phyloP scores from a whole-genome alignment of 192 early-diverging fungal species.

The Endogone sp. region DNA sequence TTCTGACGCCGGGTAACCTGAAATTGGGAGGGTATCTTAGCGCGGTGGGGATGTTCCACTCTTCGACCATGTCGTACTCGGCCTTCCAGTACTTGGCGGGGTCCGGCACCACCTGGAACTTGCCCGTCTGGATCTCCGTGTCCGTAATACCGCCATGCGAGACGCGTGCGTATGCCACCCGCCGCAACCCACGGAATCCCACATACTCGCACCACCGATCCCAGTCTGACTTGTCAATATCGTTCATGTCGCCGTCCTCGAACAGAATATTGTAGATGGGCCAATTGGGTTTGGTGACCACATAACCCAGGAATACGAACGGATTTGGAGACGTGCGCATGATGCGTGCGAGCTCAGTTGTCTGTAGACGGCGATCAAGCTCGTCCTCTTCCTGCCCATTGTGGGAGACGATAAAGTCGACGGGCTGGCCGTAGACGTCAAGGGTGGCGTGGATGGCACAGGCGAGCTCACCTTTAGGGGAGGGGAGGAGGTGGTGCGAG shows the following conservation, averaged over 20 bases:
- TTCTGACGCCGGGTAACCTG: constrained; percentile 63
- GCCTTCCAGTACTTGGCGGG: constrained; percentile 39
- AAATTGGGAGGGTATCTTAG: constrained; percentile 67
- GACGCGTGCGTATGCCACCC: constrained; percentile 70
- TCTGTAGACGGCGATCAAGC: constrained; percentile 70
- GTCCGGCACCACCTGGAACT: constrained; percentile 59
- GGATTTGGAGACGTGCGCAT: constrained; percentile 72
- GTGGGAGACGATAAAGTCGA: constrained; percentile 80
- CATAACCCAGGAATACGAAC: constrained; percentile 78
- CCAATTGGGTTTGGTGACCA: constrained; percentile 68
- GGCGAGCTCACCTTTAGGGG: constrained; percentile 76
- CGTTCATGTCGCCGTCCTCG: constrained; percentile 62
- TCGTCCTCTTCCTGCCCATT: constrained; percentile 81
- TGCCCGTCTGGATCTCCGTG: constrained; percentile 79
- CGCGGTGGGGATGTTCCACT: constrained; percentile 43
- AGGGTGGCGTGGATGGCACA: constrained; percentile 86
- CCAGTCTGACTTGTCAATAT: constrained; percentile 70
- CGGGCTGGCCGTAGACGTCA: constrained; percentile 72
- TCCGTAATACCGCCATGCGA: constrained; percentile 79
- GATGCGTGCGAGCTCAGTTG: constrained; percentile 72
- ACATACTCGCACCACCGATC: constrained; percentile 87
- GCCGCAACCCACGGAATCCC: constrained; percentile 70
- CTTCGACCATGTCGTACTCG: constrained; percentile 52
- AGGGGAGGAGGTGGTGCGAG: constrained; percentile 72
- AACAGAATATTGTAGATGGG: constrained; percentile 61